Evolutionary conservation across 2,329 filamentous ascomycete species (phyloP).

Genomic region (Cyanodermella asteris): DNA sequence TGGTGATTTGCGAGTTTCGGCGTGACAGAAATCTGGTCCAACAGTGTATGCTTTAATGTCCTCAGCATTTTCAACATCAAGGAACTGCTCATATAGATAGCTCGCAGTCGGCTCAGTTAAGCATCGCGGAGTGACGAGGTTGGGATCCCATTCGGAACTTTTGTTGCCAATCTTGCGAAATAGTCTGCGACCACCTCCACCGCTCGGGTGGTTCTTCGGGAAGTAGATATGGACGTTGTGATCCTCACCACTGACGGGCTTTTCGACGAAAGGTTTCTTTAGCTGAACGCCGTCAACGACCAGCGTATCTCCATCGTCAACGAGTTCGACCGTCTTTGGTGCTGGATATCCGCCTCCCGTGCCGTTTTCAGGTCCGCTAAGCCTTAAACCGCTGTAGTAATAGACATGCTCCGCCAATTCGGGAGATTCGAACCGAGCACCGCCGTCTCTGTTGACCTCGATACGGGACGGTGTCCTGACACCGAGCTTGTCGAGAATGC

Average conservation of each 20-base stretch:
- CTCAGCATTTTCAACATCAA: slow-evolving; percentile 89
- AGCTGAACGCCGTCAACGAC: slow-evolving; percentile 66
- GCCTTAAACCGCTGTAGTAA: slow-evolving; percentile 53
- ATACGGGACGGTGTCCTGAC: slow-evolving; percentile 76
- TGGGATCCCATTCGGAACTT: slow-evolving; percentile 78
- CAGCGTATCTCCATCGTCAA: slow-evolving; percentile 77
- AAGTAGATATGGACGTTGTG: slow-evolving; percentile 99
- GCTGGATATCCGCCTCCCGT: slow-evolving; percentile 33
- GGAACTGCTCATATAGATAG: slow-evolving; percentile 93
- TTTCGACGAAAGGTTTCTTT: slow-evolving; percentile 91
- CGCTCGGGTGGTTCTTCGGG: slow-evolving; percentile 47
- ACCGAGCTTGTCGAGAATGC: slow-evolving; percentile 67
- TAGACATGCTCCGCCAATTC: slow-evolving; percentile 65
- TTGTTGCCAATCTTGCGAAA: slow-evolving; percentile 98
- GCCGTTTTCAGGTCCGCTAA: slow-evolving; percentile 50
- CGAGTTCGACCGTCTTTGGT: slow-evolving; percentile 53
- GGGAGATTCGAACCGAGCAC: slow-evolving; percentile 53
- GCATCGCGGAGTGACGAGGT: slow-evolving; percentile 53
- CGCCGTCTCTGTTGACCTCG: slow-evolving; percentile 84
- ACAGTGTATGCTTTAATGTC: slow-evolving; percentile 98
- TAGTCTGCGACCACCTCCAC: slow-evolving; percentile 73
- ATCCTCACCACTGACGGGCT: slow-evolving; percentile 93
- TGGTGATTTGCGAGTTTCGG: slow-evolving; percentile 89
- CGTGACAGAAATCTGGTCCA: slow-evolving; percentile 78
- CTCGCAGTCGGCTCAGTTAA: slow-evolving; percentile 63